Base-by-base conservation (phyloP, 495 filamentous ascomycete genomes). In the Mycothermus thermophilus region DNA sequence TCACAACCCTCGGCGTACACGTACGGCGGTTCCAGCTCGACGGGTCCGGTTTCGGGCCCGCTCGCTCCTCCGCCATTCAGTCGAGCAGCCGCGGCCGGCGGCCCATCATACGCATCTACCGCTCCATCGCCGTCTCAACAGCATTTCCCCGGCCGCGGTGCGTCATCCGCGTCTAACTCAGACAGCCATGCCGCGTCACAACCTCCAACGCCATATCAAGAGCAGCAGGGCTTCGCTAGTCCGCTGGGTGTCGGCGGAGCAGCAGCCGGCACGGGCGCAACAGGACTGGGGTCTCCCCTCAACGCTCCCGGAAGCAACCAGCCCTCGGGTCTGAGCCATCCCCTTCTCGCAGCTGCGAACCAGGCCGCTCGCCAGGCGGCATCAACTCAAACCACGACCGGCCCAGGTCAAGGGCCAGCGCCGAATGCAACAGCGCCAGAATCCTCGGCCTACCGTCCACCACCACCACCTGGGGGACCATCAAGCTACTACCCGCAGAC, bases 391-490 rank as follows among this genome's bases (percentile, higher is more conserved):
- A n/a, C n/a, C n/a, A n/a, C n/a, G n/a, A n/a, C n/a, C n/a, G n/a
- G n/a, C n/a, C n/a, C n/a, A n/a, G n/a, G n/a, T n/a, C n/a, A n/a
- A n/a, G n/a, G n/a, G n/a, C n/a, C n/a, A n/a, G 6, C 27, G 5
- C 30, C 21, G 4, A 30, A 14, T 21, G n/a, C 23, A 11, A 22
- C 41, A 33, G 44, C n/a, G n/a, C n/a, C n/a, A n/a, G n/a, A n/a
- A n/a, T n/a, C n/a, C n/a, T n/a, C n/a, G n/a, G n/a, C 79, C 46
- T 63, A 71, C 26, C 69, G 80, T 44, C 62, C 68, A 12, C 71
- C 71, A 14, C 68, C 75, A 19, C 74, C 71, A 3, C 67, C 72
- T n/a, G n/a, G n/a, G n/a, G n/a, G n/a, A n/a, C n/a, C n/a, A 10
- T 42, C 13, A 23, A 60, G 57, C 26, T 77, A 75, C 42, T 67